Evolutionary conservation across 352 stramenopile genomes (phyloP), one percentile per base, ranked within the genome.

Genomic region (Phytopythium oedochilum): DNA sequence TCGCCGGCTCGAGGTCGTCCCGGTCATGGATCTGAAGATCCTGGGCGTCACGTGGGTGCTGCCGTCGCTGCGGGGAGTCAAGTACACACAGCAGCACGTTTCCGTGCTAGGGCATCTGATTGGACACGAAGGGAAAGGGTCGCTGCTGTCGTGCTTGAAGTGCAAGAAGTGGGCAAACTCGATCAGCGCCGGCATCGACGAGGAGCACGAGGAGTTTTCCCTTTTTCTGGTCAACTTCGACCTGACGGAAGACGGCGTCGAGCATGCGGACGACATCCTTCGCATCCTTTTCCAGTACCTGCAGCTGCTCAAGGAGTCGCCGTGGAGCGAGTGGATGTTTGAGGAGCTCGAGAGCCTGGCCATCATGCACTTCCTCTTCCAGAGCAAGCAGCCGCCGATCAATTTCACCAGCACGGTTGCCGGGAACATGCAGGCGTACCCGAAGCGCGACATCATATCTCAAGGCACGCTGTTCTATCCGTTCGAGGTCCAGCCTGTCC

Each of bases 71-170:
- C 54, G 75, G 58, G 45, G 64, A 77, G 10, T 89, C 77, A 53
- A 36, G 82, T 55, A 81, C 74, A n/a, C 89, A 86, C 49, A 79
- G 79, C 0, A 88, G 76, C 52, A 87, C 87, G 53, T 96, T 97
- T 60, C 68, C 98, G 32, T 84, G n/a, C n/a, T n/a, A n/a, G n/a
- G 80, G 28, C 92, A 98, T 63, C 70, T 98, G 18, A 70, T 98
- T 29, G 96, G 96, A 0, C 93, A 98, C 64, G 96, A 99, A 83
- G 93, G 88, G 20, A 68, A 68, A 0, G 91, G 89, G 14, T 98
- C 93, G 1, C 78, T 99, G 43, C 55, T 99, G 26, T 88, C 29
- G 93, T 92, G 58, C 65, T 98, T 31, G 98, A 98, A 64, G 51
- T 63, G 5, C 5, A 66, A 85, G 28, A 81, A 89, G 51, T 89